These are phyloP conservation scores for Melastoma malabathricum DNA, from an alignment of 345 rosid genomes.

Conservation along the genomic window DNA sequence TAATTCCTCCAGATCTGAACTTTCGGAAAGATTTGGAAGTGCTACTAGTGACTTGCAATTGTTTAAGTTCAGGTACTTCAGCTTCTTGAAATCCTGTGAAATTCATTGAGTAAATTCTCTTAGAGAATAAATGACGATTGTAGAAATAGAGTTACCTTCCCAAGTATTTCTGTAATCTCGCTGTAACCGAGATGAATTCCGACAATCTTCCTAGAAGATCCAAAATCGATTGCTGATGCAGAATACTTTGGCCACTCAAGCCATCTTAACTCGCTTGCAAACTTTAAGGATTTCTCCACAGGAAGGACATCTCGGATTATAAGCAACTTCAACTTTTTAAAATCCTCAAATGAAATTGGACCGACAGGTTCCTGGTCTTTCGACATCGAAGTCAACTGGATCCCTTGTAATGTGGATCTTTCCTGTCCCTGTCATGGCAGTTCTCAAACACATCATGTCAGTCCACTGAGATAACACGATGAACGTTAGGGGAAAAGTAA, in stretches of 20 bases:
- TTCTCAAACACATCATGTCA: neutral
- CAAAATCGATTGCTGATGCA: neutral
- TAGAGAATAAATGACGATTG: neutral
- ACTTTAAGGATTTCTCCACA: neutral
- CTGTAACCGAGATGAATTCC: constrained; percentile 8
- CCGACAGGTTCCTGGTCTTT: neutral
- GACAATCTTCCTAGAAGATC: constrained; percentile 8
- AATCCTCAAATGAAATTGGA: constrained; percentile 5
- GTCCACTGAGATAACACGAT: too few species aligned
- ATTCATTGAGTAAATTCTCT: neutral
- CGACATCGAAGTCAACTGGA: neutral
- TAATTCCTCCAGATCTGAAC: constrained; percentile 8
- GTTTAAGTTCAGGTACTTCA: too few species aligned
- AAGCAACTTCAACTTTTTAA: constrained; percentile 16
- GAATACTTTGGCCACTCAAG: constrained; percentile 1
- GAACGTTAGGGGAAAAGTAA: neutral
- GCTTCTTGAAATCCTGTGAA: too few species aligned
- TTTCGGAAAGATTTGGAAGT: constrained; percentile 5
- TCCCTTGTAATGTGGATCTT: constrained; percentile 10
- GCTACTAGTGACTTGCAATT: neutral
- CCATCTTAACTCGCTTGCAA: constrained; percentile 7
- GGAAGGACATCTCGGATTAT: constrained; percentile 12
- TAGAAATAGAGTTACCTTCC: constrained; percentile 1
- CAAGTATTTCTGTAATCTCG: constrained; percentile 3
- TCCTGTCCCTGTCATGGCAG: constrained; percentile 7